Conservation (phyloP, 176 grass and related monocot species). For the Avena insularis region DNA sequence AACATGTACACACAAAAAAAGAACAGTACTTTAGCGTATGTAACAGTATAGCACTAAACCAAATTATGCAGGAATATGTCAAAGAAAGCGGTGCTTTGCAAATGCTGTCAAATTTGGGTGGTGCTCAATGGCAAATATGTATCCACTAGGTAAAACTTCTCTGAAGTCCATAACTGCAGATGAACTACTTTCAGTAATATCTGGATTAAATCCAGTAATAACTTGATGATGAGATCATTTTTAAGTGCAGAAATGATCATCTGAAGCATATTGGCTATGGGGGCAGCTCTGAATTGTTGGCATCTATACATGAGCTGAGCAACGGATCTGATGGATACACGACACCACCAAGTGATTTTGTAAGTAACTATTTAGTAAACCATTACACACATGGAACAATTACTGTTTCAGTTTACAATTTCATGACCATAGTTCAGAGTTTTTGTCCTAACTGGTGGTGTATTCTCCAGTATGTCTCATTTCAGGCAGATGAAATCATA, state of each 20-base stretch:
- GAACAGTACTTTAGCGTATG: background rate
- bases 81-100: slow-evolving; percentile 38
- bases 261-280: slow-evolving; percentile 44
- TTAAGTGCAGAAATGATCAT: slow-evolving; percentile 49
- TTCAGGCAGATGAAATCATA: slow-evolving; percentile 42
- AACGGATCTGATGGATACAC: slow-evolving; percentile 42
- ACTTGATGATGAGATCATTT: slow-evolving; percentile 32
- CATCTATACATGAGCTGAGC: slow-evolving; percentile 47
- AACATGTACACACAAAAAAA: background rate
- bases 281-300: slow-evolving; percentile 41
- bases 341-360: slow-evolving; percentile 51
- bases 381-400: background rate
- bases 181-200: slow-evolving; percentile 30
- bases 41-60: slow-evolving; percentile 12
- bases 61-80: slow-evolving; percentile 51
- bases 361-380: slow-evolving; percentile 32
- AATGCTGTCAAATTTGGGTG: slow-evolving; percentile 53
- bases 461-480: slow-evolving; percentile 32
- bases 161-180: background rate
- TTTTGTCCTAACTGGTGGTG: background rate
- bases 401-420: background rate
- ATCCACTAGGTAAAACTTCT: slow-evolving; percentile 56
- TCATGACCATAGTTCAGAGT: slow-evolving; percentile 20
- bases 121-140: slow-evolving; percentile 58
- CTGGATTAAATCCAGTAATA: slow-evolving; percentile 24